Evolutionary conservation across 139 green algal species (phyloP), one percentile per base, ranked within the genome.

Genomic region (Tetradesmus obliquus): DNA sequence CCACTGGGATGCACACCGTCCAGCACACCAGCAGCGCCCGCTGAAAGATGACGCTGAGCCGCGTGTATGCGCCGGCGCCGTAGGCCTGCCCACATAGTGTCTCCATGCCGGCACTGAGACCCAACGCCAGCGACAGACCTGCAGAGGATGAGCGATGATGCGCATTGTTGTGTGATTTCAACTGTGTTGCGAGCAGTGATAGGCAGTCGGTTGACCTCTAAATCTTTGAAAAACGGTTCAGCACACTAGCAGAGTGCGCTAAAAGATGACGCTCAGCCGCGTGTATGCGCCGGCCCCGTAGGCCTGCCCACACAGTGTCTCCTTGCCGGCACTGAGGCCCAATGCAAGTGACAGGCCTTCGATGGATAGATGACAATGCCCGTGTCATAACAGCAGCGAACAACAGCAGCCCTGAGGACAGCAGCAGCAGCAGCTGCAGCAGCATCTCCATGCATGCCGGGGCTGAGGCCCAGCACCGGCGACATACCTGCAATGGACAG

Each of bases 81-180:
- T 93, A 98, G 0, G 94, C 96, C 93, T 95, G 96, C 1, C 95
- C 94, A 84, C 93, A 96, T 32, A 97, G 87, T 17, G 97, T 98
- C 87, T 98, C 97, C 93, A 97, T 94, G 22, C 94, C 96, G 0
- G 93, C 94, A 0, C 91, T 92, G 4, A 96, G 93, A 2, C 96
- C 96, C 6, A 95, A 74, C 0, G 97, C 85, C 15, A 97, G 32
- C 9, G 90, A 91, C 71, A 96, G 66, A 1, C 17, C 95, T 95
- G 79, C 24, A 60, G 32, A 45, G 32, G 32, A 45, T 45, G 32
- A 45, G 32, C 32, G 32, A 45, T 45, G 32, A 45, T 45, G 32
- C 32, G 32, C 32, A 45, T 45, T 45, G 32, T 45, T 45, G 32
- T 45, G 32, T 45, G 32, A 45, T 45, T 45, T 45, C 32, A 45